Percentiles rank a stretch among this genome's conserved stretches.
phyloP scores from a whole-genome alignment of 768 basidiomycete species.

The Phanerochaete carnosa region DNA sequence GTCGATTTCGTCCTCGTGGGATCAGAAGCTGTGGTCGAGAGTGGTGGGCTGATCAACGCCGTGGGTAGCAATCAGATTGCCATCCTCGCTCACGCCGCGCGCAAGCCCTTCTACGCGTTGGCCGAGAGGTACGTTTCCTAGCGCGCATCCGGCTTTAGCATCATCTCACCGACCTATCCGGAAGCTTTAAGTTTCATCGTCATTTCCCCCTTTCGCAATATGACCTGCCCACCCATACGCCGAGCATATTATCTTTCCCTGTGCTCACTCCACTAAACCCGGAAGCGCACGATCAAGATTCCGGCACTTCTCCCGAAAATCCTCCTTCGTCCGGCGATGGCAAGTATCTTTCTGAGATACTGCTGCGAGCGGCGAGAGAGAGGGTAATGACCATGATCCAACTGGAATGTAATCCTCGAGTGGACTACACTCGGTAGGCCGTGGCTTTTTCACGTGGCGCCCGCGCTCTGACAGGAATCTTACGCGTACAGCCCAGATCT shows the following conservation, averaged over 20 bases:
- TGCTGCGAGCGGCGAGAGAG: slow-evolving; percentile 14
- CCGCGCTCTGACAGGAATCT: background rate
- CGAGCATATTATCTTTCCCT: slow-evolving; percentile 71
- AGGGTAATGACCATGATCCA: slow-evolving; percentile 76
- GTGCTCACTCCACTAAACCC: slow-evolving; percentile 25
- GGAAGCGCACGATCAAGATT: slow-evolving; percentile 6
- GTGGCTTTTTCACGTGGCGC: background rate
- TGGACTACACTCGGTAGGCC: slow-evolving; percentile 87
- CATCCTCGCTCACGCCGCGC: slow-evolving; percentile 89
- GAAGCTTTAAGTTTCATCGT: slow-evolving; percentile 95
- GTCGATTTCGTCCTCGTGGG: slow-evolving; percentile 96
- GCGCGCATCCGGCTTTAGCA: slow-evolving; percentile 3
- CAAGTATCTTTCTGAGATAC: background rate
- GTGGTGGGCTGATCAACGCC: slow-evolving; percentile 87
- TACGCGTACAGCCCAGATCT: slow-evolving; percentile 67
- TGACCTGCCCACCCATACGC: slow-evolving; percentile 80
- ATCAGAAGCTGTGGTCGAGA: slow-evolving; percentile 97
- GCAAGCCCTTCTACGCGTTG: slow-evolving; percentile 95
- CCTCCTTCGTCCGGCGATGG: slow-evolving; percentile 4
- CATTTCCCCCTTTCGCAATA: slow-evolving; percentile 91
- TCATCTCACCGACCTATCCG: slow-evolving; percentile 8
- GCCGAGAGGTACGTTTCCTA: slow-evolving; percentile 69
- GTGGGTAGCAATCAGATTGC: slow-evolving; percentile 97
- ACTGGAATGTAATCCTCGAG: slow-evolving; percentile 80
- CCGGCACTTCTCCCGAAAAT: slow-evolving; percentile 13